These are phyloP conservation scores for Dunaliella salina DNA, from an alignment of 163 green algal species.

Conservation along the genomic window DNA sequence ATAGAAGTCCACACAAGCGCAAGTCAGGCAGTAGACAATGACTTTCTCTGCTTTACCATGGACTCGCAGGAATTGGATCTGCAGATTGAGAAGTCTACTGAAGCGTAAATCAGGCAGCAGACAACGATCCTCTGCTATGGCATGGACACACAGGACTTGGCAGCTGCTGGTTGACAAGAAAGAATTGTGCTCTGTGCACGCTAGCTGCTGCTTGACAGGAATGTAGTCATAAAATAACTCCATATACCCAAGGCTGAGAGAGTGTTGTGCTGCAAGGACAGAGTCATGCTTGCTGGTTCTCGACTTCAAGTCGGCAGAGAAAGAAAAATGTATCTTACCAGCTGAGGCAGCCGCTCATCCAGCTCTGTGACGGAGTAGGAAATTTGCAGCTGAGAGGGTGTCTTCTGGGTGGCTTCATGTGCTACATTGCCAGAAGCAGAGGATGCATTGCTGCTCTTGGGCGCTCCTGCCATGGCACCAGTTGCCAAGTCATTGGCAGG, in stretches of 20 bases:
- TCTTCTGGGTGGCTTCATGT: constrained; percentile 45
- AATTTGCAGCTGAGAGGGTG: constrained; percentile 57
- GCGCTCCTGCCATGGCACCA: neutral
- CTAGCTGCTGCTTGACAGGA: too few species aligned
- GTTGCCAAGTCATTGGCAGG: too few species aligned
- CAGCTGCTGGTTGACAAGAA: neutral
- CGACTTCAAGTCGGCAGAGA: too few species aligned
- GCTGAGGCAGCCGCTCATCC: constrained; percentile 63
- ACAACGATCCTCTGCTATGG: constrained; percentile 83
- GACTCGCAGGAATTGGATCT: constrained; percentile 56
- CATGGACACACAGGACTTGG: constrained; percentile 50
- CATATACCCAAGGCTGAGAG: too few species aligned
- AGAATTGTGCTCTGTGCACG: too few species aligned
- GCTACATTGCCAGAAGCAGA: neutral
- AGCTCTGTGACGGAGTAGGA: constrained; percentile 50
- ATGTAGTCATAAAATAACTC: too few species aligned
- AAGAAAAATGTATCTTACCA: constrained; percentile 30
- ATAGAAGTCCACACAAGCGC: constrained; percentile 84
- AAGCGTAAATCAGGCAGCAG: constrained; percentile 94
- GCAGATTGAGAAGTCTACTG: neutral
- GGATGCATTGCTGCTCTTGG: neutral
- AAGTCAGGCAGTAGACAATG: constrained; percentile 96
- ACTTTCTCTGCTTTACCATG: constrained; percentile 68
- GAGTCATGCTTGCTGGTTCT: too few species aligned
- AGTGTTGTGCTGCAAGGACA: too few species aligned